Base-by-base conservation (phyloP, 805 yeast genomes). In the Candida endomychidarum region DNA sequence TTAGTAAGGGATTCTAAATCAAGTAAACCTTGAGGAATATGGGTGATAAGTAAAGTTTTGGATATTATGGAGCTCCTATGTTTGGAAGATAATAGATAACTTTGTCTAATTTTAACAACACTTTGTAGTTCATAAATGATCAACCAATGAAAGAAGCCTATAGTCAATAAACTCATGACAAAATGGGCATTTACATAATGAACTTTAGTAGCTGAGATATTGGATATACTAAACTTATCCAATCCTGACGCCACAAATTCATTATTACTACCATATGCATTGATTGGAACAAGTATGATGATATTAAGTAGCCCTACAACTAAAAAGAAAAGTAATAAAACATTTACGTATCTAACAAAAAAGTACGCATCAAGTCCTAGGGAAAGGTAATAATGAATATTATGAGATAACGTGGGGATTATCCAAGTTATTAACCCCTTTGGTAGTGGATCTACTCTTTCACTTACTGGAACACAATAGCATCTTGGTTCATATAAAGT, bases 281-380 rank as follows among this genome's bases (percentile, higher is more conserved):
- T 87, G 1, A 86, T 63, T 0, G 93, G 90, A 2, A 85, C 50
- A 22, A 88, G 61, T 0, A 83, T 60, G 0, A 86, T 75, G 19
- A 84, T 60, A 40, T 79, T 76, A 8, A 83, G 43, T 0, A 74
- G 37, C 0, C 86, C 81, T 16, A 83, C 56, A 0, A 72, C 68
- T 1, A 64, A 49, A 51, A 82, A 83, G 33, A 82, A 66, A 2
- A 73, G 45, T 22, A 78, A 52, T 8, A 84, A 52, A 4, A 81
- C 61, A 35, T 65, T 57, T 33, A 87, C 52, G 50, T 75, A 86
- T 36, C 96, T 58, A 2, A 86, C 51, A 47, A 86, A 82, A 52
- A 83, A 81, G 55, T 83, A 86, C 0, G 89, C 80, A 57, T 88
- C 96, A 6, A 86, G 55, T 0, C 96, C 95, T 45, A 74, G 60